Percentiles rank a stretch among this genome's conserved stretches.
These are phyloP conservation scores for Ichthyophthirius multifiliis DNA, from an alignment of 169 alveolate species.

Conservation along the genomic window DNA sequence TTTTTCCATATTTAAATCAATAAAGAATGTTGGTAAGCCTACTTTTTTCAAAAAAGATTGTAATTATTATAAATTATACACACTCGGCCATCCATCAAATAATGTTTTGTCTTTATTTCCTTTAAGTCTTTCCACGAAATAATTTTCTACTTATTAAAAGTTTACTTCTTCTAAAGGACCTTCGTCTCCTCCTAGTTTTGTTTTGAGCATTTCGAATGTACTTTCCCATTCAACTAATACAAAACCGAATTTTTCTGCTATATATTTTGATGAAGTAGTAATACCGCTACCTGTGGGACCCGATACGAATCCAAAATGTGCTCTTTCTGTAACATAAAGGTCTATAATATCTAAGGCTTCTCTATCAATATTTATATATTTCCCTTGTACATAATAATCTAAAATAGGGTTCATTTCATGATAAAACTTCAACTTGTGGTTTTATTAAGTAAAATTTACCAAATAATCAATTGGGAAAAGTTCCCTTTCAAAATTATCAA, in stretches of 20 bases:
- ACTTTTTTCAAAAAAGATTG: not conserved
- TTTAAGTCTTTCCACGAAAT: not conserved
- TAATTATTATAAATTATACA: not conserved
- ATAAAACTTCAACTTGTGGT: not conserved
- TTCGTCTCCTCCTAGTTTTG: constrained; percentile 22
- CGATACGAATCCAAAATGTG: constrained; percentile 17
- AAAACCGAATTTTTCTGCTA: constrained; percentile 31
- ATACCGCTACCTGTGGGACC: constrained; percentile 27
- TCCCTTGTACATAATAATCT: constrained; percentile 12
- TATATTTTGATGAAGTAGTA: constrained; percentile 28
- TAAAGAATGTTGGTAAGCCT: constrained; percentile 16
- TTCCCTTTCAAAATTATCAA: constrained; percentile 29
- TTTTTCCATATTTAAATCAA: constrained; percentile 1
- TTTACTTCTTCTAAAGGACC: constrained; percentile 30
- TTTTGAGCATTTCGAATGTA: not conserved
- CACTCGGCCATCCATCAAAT: constrained; percentile 37
- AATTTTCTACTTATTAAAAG: not conserved
- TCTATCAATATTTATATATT: constrained; percentile 10
- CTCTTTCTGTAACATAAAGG: constrained; percentile 8
- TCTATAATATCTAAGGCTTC: constrained; percentile 28
- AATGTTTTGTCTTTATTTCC: constrained; percentile 10
- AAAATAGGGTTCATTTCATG: constrained; percentile 24
- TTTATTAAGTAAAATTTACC: constrained; percentile 3
- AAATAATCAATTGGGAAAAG: constrained; percentile 30
- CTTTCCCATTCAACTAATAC: constrained; percentile 38